A percentile compares a stretch with the other conserved stretches of the same genome.
Evolutionary conservation across 2,329 filamentous ascomycete genomes (phyloP).

Genomic region (Cytospora piceicola): DNA sequence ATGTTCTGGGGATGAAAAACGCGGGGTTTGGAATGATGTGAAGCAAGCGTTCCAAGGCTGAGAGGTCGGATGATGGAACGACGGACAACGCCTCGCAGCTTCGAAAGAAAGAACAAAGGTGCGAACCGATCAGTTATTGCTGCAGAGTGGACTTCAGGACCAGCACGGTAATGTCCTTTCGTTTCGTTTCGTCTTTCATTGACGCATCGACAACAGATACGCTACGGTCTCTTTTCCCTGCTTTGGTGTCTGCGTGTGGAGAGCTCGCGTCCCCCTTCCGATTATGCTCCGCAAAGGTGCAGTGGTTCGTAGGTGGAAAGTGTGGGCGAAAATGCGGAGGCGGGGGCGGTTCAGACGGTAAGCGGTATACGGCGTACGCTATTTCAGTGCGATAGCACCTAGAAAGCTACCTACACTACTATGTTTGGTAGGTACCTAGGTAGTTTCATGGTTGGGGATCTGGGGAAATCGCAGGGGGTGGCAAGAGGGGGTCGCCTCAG

Average conservation of each 20-base stretch:
- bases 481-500: neutral
- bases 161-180: neutral
- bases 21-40: neutral
- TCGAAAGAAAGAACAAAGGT: slow-evolving; percentile 14
- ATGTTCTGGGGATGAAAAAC: slow-evolving; percentile 4
- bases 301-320: slow-evolving; percentile 16
- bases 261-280: neutral
- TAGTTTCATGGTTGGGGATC: neutral
- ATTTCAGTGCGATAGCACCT: neutral
- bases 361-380: neutral
- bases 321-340: slow-evolving; percentile 30
- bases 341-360: slow-evolving; percentile 21
- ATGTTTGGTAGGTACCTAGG: neutral
- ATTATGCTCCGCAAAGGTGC: slow-evolving; percentile 22
- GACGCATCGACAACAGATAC: slow-evolving; percentile 2
- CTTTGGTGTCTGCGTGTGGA: slow-evolving; percentile 9
- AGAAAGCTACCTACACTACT: too few species aligned
- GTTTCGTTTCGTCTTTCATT: neutral
- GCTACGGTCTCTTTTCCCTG: neutral
- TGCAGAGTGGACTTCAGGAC: neutral
- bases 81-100: slow-evolving; percentile 6
- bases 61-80: slow-evolving; percentile 3
- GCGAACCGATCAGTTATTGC: neutral
- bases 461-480: neutral
- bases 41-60: neutral